phyloP scores from a whole-genome alignment of 2,329 filamentous ascomycete genomes.

The Trichoderma endophyticum region DNA sequence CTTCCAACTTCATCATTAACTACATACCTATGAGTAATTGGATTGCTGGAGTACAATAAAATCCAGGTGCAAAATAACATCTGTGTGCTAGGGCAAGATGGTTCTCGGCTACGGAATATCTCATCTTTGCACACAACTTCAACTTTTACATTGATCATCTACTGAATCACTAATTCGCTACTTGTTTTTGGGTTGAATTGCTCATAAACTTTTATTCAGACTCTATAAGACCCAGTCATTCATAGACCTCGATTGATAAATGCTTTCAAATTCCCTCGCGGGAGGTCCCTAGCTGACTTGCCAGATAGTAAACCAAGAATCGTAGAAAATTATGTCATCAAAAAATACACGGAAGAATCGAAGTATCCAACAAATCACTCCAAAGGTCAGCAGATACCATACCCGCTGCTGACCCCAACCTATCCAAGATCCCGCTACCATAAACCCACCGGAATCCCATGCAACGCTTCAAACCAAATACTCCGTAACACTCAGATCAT shows the following conservation, averaged over 20 bases:
- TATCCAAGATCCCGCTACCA: background rate
- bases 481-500: background rate
- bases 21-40: too few species aligned
- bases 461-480: constrained; percentile 8
- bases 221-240: constrained; percentile 18
- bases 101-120: background rate
- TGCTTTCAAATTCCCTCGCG: constrained; percentile 6
- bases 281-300: background rate
- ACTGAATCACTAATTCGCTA: background rate
- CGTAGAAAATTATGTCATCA: constrained; percentile 10
- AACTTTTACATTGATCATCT: background rate
- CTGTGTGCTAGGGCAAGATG: background rate
- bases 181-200: background rate
- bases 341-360: constrained; percentile 21
- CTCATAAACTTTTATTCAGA: constrained; percentile 14
- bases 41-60: background rate
- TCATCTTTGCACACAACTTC: background rate
- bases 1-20: background rate
- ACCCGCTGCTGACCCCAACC: background rate
- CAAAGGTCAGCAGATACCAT: constrained; percentile 17
- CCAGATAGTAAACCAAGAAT: constrained; percentile 11
- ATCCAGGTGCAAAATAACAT: background rate
- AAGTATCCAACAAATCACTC: constrained; percentile 17
- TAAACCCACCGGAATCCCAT: background rate
- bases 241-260: constrained; percentile 17